A percentile compares a stretch with the other conserved stretches of the same genome.
phyloP scores from a whole-genome alignment of 768 basidiomycete species.

The Pulveroboletus sp. region DNA sequence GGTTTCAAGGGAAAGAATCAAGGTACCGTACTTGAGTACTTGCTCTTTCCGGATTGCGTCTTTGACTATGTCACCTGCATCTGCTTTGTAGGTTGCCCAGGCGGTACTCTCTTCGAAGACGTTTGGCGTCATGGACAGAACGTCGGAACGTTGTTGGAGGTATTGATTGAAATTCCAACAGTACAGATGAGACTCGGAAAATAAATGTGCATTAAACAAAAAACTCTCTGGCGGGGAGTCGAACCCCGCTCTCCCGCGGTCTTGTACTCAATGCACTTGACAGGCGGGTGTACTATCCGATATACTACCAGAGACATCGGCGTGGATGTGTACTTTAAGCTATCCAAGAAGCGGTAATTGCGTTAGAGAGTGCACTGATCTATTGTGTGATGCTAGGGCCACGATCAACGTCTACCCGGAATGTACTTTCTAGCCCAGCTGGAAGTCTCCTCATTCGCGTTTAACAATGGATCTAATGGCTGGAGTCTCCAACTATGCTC shows the following conservation, averaged over 20 bases:
- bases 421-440: constrained; percentile 66
- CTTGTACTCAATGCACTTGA: constrained; percentile 22
- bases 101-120: constrained; percentile 40
- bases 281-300: constrained; percentile 53
- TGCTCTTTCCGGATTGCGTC: constrained; percentile 79
- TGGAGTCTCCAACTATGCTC: constrained; percentile 54
- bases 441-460: constrained; percentile 63
- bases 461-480: constrained; percentile 66
- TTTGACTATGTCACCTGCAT: constrained; percentile 62
- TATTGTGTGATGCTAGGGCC: background rate
- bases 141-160: background rate
- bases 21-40: constrained; percentile 62
- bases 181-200: background rate
- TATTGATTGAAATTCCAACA: background rate
- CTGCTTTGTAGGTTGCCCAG: constrained; percentile 48
- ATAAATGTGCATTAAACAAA: background rate
- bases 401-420: constrained; percentile 28
- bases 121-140: constrained; percentile 43
- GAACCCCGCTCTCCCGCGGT: constrained; percentile 44
- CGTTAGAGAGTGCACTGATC: too few relatives aligned
- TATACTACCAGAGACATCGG: constrained; percentile 43
- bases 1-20: background rate
- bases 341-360: too few relatives aligned
- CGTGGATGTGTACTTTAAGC: background rate
- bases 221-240: constrained; percentile 45